Percentiles rank a stretch among this genome's conserved stretches.
phyloP scores from a whole-genome alignment of 208 protist genomes.

The Trypanosoma scelopori region DNA sequence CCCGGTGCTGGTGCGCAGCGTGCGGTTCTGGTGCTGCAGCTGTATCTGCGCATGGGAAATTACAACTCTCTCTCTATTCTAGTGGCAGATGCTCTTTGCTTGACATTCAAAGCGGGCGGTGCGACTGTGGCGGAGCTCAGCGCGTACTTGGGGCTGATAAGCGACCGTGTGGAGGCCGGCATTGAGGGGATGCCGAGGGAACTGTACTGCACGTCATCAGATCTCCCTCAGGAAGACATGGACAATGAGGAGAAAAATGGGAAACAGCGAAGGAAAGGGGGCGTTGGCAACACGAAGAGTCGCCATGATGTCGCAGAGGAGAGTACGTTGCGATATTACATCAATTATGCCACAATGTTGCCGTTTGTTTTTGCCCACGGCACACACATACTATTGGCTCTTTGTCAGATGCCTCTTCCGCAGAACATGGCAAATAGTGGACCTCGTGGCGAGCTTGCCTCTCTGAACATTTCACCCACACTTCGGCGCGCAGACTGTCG shows the following conservation, averaged over 20 bases:
- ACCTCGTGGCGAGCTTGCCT: slow-evolving; percentile 2
- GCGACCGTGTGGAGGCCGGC: slow-evolving; percentile 46
- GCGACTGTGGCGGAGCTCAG: slow-evolving; percentile 67
- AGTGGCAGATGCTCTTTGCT: slow-evolving; percentile 67
- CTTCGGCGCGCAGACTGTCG: slow-evolving; percentile 27
- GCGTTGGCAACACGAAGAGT: slow-evolving; percentile 10
- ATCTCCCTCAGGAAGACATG: slow-evolving; percentile 31
- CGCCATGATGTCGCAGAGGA: slow-evolving; percentile 25
- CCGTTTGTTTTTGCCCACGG: slow-evolving; percentile 78
- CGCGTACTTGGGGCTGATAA: slow-evolving; percentile 60
- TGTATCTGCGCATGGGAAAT: slow-evolving; percentile 80
- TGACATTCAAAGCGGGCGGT: slow-evolving; percentile 69
- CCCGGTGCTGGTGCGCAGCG: slow-evolving; percentile 75
- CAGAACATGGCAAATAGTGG: background rate
- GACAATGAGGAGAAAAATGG: background rate
- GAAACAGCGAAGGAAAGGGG: slow-evolving; percentile 2
- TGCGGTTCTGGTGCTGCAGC: slow-evolving; percentile 58
- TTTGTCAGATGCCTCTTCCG: slow-evolving; percentile 46
- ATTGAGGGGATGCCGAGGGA: slow-evolving; percentile 58
- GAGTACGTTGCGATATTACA: slow-evolving; percentile 48
- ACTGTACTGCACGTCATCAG: slow-evolving; percentile 62
- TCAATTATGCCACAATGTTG: slow-evolving; percentile 78
- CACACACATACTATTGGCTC: slow-evolving; percentile 59
- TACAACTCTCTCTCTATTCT: slow-evolving; percentile 58
- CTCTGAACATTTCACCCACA: slow-evolving; percentile 26